phyloP scores from a whole-genome alignment of 768 basidiomycete species.

The Boletus subparvulus region DNA sequence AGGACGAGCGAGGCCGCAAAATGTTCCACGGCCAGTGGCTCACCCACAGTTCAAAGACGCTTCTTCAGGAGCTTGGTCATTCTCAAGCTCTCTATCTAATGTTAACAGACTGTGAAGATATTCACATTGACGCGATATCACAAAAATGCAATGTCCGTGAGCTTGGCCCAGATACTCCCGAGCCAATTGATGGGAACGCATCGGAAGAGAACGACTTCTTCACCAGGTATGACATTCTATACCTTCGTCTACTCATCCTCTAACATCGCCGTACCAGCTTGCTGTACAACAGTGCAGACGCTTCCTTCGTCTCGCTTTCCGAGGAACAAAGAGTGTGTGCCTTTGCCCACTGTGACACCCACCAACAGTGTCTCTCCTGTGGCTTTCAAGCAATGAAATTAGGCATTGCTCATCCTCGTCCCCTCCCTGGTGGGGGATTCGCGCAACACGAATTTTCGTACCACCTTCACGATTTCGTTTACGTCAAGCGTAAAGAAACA shows the following conservation, averaged over 20 bases:
- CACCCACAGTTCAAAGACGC: constrained; percentile 58
- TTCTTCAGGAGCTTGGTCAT: constrained; percentile 67
- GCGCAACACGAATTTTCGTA: constrained; percentile 45
- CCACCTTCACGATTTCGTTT: constrained; percentile 63
- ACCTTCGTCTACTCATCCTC: not conserved
- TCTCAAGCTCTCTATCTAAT: constrained; percentile 57
- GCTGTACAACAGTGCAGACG: constrained; percentile 48
- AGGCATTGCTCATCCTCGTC: constrained; percentile 22
- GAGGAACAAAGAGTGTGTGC: constrained; percentile 29
- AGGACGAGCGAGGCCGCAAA: constrained; percentile 39
- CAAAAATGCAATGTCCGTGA: constrained; percentile 54
- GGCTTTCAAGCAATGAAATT: constrained; percentile 33
- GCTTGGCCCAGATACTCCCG: constrained; percentile 41
- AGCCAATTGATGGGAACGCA: constrained; percentile 44
- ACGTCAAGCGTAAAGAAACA: constrained; percentile 40
- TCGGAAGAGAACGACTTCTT: constrained; percentile 50
- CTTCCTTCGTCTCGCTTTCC: constrained; percentile 48
- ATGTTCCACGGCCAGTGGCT: constrained; percentile 75
- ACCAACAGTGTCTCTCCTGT: constrained; percentile 53
- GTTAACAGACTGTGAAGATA: constrained; percentile 54
- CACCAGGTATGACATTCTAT: constrained; percentile 44
- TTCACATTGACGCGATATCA: constrained; percentile 53
- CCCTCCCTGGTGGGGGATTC: constrained; percentile 36
- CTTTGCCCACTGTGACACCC: constrained; percentile 30
- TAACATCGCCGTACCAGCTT: constrained; percentile 36